phyloP scores from a whole-genome alignment of 495 filamentous ascomycete genomes.

The Aspergillus diversus region DNA sequence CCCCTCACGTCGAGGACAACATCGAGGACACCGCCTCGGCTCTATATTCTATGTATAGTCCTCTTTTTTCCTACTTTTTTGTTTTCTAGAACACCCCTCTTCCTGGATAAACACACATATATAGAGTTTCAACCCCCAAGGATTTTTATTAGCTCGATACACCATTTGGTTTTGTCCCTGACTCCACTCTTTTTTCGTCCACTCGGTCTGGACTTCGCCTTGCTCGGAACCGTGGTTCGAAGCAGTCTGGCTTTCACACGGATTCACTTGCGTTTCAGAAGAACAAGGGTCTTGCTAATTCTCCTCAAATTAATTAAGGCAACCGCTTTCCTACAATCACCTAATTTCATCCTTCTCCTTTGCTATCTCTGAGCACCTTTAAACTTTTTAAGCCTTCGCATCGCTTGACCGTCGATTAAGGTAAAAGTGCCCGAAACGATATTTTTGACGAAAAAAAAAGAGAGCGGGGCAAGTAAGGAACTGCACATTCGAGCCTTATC shows the following conservation, averaged over 20 bases:
- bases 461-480: background rate
- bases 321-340: background rate
- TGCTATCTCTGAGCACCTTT: background rate
- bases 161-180: conserved; percentile 13
- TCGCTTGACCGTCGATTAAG: background rate
- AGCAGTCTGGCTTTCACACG: conserved; percentile 1
- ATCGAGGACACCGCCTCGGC: conserved; percentile 8
- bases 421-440: too few relatives aligned
- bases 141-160: background rate
- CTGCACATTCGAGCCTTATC: background rate
- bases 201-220: conserved; percentile 2
- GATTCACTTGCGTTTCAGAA: conserved; percentile 10
- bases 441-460: too few relatives aligned
- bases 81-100: background rate
- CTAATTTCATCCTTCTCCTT: background rate
- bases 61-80: background rate
- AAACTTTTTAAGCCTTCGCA: background rate
- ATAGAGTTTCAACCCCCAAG: background rate
- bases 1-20: conserved; percentile 1
- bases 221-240: conserved; percentile 33
- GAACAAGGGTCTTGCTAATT: conserved; percentile 6
- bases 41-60: conserved; percentile 1
- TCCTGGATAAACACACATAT: background rate
- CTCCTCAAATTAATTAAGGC: background rate
- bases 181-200: conserved; percentile 1